Conservation (phyloP, 192 early-diverging fungal species). For the Phlyctochytrium arcticum region DNA sequence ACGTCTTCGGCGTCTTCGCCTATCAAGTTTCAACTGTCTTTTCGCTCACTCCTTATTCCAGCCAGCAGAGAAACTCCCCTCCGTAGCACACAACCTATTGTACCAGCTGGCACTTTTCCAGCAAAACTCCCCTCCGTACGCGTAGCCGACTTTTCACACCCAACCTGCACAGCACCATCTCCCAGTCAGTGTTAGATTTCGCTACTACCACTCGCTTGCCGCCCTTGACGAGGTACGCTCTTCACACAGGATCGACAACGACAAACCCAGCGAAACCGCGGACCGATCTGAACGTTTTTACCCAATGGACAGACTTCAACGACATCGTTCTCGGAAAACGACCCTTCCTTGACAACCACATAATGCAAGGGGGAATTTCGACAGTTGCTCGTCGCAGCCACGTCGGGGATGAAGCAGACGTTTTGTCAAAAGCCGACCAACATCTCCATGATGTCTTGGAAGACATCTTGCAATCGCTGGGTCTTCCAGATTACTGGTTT, state of each 20-base stretch:
- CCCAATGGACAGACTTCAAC: not conserved
- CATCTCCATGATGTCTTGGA: not conserved
- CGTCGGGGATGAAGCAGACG: not conserved
- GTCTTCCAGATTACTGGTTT: not conserved
- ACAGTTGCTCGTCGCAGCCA: too few species aligned
- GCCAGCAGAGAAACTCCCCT: too few species aligned
- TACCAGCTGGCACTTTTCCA: too few species aligned
- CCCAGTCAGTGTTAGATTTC: not conserved
- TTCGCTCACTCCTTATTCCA: too few species aligned
- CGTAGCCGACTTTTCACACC: too few species aligned
- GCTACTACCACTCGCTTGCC: not conserved
- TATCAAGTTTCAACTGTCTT: too few species aligned
- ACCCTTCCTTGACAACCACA: not conserved
- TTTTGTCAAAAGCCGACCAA: not conserved
- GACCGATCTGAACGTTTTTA: not conserved
- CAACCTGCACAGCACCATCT: not conserved
- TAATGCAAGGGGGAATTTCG: too few species aligned
- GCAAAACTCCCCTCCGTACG: too few species aligned
- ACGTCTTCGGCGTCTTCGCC: too few species aligned
- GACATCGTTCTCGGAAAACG: not conserved
- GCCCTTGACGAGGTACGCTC: not conserved
- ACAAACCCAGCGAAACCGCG: not conserved
- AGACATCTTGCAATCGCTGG: not conserved
- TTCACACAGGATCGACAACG: not conserved
- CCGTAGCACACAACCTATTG: too few species aligned